Evolutionary conservation across 1,139 yeast genomes (phyloP).

Genomic region (Taphrina flavorubra): DNA sequence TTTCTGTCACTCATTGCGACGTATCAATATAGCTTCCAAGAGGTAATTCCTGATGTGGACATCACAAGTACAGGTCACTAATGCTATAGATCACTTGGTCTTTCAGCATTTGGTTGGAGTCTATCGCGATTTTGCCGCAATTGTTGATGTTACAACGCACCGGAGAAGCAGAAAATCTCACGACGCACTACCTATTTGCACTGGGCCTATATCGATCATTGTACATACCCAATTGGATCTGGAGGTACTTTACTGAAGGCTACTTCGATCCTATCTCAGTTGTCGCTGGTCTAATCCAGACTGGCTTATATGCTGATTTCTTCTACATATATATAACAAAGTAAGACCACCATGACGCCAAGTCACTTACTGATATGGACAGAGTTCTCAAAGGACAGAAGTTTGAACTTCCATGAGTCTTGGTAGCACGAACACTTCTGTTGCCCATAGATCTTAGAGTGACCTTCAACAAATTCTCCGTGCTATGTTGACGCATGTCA

Average conservation of each 20-base stretch:
- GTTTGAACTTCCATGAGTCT: constrained; percentile 67
- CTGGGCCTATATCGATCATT: constrained; percentile 86
- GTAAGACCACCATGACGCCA: constrained; percentile 40
- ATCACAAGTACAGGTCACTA: neutral
- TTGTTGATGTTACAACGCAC: constrained; percentile 85
- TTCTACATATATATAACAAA: constrained; percentile 85
- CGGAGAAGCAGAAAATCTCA: constrained; percentile 85
- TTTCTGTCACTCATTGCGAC: constrained; percentile 70
- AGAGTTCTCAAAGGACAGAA: constrained; percentile 78
- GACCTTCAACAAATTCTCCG: neutral
- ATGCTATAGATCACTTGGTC: constrained; percentile 60
- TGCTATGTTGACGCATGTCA: neutral
- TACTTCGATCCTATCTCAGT: constrained; percentile 75
- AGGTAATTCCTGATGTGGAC: constrained; percentile 50
- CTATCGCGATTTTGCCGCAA: constrained; percentile 91
- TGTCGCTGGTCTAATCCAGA: constrained; percentile 81
- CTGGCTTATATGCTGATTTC: constrained; percentile 88
- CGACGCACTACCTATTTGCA: constrained; percentile 91
- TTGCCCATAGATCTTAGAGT: neutral
- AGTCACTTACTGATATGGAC: neutral
- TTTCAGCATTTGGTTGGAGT: constrained; percentile 83
- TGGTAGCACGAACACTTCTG: too few relatives aligned
- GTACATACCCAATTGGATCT: constrained; percentile 93
- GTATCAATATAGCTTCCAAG: constrained; percentile 65
- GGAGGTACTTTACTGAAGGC: constrained; percentile 74